Evolutionary conservation across 805 yeast genomes (phyloP), one percentile per base, ranked within the genome.

Genomic region (Ogataea pignaliae): DNA sequence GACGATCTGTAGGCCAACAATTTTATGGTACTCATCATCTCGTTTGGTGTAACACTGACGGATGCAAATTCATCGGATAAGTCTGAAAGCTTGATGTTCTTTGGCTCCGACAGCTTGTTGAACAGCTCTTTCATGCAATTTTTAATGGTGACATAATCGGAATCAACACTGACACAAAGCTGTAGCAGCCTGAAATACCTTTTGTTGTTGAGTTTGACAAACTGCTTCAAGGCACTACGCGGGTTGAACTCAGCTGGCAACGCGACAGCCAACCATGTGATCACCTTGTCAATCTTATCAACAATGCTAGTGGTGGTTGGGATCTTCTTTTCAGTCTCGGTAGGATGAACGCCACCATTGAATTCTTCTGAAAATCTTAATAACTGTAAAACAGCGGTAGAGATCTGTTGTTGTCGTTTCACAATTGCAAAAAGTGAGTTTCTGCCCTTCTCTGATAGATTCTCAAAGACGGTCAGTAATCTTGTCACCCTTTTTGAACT

Each of bases 361-460:
- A 64, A 68, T 26, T 68, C 60, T 43, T 80, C 84, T 21, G 78
- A 68, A 37, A 76, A 64, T 13, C 70, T 71, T 11, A 84, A 45
- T 42, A 75, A 72, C 45, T 76, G 76, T 1, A 52, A 47, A 8
- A 87, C 42, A 1, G 78, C 87, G 2, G 66, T 59, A 2, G 85
- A 65, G 26, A 78, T 60, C 50, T 82, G 83, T 39, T 73, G 71
- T 57, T 88, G 96, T 40, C 96, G 72, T 53, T 72, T 76, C 40
- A 78, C 73, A 32, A 87, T 76, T 0, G 96, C 91, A 46, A 70
- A 63, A 52, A 88, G 83, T 0, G 95, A 78, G 18, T 76, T 70
- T 48, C 71, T 71, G 0, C 90, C 75, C 49, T 79, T 81, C 1
- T 72, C 72, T 40, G 80, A 76, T 21, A 89, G 68, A 31, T 60